These are phyloP conservation scores for Gynandropsis gynandra DNA, from an alignment of 345 rosid genomes.

Conservation along the genomic window DNA sequence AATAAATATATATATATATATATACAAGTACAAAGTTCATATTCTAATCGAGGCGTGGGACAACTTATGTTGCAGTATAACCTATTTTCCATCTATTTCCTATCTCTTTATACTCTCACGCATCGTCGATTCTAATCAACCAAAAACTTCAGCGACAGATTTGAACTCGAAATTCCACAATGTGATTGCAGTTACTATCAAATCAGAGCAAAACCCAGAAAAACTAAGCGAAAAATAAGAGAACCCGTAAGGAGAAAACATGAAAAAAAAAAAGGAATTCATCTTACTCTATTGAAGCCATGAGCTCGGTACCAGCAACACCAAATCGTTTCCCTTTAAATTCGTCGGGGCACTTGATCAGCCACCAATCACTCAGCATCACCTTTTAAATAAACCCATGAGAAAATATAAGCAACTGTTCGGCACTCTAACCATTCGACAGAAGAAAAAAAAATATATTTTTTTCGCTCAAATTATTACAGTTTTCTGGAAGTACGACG, in stretches of 20 bases:
- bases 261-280: neutral
- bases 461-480: slow-evolving; percentile 10
- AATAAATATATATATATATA: too few species aligned
- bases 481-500: slow-evolving; percentile 17
- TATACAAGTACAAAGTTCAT: too few species aligned
- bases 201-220: neutral
- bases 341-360: slow-evolving; percentile 39
- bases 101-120: neutral
- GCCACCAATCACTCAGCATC: slow-evolving; percentile 68
- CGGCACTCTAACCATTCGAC: neutral
- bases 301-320: slow-evolving; percentile 46
- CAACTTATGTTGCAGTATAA: too few species aligned
- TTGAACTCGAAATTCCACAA: too few species aligned
- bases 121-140: neutral
- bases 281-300: slow-evolving; percentile 39
- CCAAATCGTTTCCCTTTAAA: slow-evolving; percentile 55
- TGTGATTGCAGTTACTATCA: too few species aligned
- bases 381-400: slow-evolving; percentile 34
- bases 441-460: neutral
- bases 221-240: neutral
- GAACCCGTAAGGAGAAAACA: neutral
- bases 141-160: neutral
- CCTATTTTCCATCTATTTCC: neutral
- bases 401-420: neutral
- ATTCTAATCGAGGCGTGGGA: too few species aligned